phyloP scores from a whole-genome alignment of 1,139 yeast genomes.

The Blastobotrys apis region DNA sequence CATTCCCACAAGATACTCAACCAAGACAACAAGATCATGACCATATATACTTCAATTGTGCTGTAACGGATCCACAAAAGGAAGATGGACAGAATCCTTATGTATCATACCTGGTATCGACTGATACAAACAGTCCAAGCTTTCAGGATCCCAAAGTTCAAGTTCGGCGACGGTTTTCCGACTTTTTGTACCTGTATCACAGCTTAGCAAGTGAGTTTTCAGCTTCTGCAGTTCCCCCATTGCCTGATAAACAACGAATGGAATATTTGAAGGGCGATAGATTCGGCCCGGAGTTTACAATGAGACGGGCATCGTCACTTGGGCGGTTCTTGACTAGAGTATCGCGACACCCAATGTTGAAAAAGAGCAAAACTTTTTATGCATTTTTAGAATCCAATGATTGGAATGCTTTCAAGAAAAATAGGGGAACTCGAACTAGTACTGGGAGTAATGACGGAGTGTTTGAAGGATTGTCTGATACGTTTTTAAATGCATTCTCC shows the following conservation, averaged over 20 bases:
- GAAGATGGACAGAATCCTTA: slow-evolving; percentile 78
- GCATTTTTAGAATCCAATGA: slow-evolving; percentile 76
- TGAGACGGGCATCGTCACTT: slow-evolving; percentile 77
- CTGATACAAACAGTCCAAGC: slow-evolving; percentile 48
- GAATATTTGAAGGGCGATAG: slow-evolving; percentile 96
- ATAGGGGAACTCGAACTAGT: slow-evolving; percentile 39
- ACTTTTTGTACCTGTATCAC: slow-evolving; percentile 73
- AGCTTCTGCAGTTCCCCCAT: slow-evolving; percentile 82
- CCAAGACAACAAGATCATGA: background rate
- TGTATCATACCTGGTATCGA: slow-evolving; percentile 73
- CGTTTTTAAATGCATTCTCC: slow-evolving; percentile 86
- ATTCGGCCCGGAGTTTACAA: slow-evolving; percentile 73
- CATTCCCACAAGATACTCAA: slow-evolving; percentile 1
- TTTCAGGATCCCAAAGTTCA: slow-evolving; percentile 44
- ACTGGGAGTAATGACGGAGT: slow-evolving; percentile 32
- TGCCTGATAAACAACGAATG: slow-evolving; percentile 87
- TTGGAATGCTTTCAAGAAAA: slow-evolving; percentile 73
- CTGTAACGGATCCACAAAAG: slow-evolving; percentile 69
- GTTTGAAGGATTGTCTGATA: slow-evolving; percentile 72
- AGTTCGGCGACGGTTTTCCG: slow-evolving; percentile 76
- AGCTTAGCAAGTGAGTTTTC: slow-evolving; percentile 75
- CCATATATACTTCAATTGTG: slow-evolving; percentile 26
- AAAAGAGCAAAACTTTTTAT: slow-evolving; percentile 66
- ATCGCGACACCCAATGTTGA: slow-evolving; percentile 66
- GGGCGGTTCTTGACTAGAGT: slow-evolving; percentile 71